phyloP scores from a whole-genome alignment of 768 basidiomycete genomes.

The Cytidiella melzeri region DNA sequence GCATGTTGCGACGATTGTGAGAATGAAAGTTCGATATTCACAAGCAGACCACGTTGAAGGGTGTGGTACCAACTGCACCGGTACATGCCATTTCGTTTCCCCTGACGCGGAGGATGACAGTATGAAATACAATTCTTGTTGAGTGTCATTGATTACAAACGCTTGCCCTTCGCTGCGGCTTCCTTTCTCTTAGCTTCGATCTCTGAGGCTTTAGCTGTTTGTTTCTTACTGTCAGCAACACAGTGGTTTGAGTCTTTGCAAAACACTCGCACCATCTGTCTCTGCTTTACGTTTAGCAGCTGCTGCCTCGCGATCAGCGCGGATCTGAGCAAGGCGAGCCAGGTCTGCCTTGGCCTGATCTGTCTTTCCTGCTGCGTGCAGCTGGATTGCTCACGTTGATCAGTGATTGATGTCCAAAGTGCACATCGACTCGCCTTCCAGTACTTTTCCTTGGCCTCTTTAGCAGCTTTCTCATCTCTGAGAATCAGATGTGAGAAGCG shows the following conservation, averaged over 20 bases:
- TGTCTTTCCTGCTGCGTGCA: slow-evolving; percentile 80
- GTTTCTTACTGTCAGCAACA: neutral
- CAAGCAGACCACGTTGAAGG: too few relatives aligned
- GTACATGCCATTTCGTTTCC: neutral
- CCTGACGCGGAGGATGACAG: too few relatives aligned
- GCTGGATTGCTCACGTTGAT: slow-evolving; percentile 29
- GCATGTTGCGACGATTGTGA: too few relatives aligned
- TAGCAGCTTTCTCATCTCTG: slow-evolving; percentile 90
- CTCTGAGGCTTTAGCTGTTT: slow-evolving; percentile 28
- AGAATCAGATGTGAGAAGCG: neutral
- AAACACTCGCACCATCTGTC: slow-evolving; percentile 53
- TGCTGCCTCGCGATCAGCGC: slow-evolving; percentile 82
- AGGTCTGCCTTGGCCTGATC: slow-evolving; percentile 87
- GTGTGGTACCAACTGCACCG: neutral
- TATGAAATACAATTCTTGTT: too few relatives aligned
- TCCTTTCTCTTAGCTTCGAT: slow-evolving; percentile 28
- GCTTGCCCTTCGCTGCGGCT: neutral
- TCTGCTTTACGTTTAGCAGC: slow-evolving; percentile 87
- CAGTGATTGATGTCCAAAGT: neutral
- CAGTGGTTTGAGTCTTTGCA: neutral
- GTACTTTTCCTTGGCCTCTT: slow-evolving; percentile 82
- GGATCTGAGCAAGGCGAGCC: slow-evolving; percentile 78
- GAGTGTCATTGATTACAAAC: neutral
- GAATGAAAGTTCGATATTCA: too few relatives aligned
- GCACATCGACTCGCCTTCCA: slow-evolving; percentile 55